phyloP scores from a whole-genome alignment of 179 eudicot genomes.

The Nepenthes alata region DNA sequence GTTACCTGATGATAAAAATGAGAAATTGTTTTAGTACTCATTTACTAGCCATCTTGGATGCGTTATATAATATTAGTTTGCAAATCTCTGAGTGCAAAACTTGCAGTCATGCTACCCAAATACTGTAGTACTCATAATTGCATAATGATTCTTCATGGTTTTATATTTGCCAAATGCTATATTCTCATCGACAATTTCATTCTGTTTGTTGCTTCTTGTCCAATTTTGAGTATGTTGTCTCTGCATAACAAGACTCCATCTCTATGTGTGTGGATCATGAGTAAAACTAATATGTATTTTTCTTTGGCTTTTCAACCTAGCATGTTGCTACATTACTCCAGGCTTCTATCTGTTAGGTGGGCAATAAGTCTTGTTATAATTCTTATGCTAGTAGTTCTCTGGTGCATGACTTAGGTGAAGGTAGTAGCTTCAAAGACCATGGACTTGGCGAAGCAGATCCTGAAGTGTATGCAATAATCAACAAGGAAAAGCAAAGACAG shows the following conservation, averaged over 20 bases:
- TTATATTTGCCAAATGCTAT: too few species aligned
- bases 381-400: constrained; percentile 4
- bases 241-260: background rate
- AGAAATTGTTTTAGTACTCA: too few species aligned
- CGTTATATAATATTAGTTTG: too few species aligned
- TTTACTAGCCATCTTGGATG: too few species aligned
- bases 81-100: background rate
- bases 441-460: constrained; percentile 61
- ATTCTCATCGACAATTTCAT: too few species aligned
- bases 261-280: background rate
- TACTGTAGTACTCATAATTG: background rate
- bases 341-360: background rate
- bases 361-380: background rate
- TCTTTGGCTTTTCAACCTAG: background rate
- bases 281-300: background rate
- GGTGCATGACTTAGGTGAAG: constrained; percentile 27
- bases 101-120: background rate
- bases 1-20: too few species aligned
- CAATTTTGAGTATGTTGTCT: too few species aligned
- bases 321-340: background rate
- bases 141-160: too few species aligned
- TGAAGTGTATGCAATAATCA: constrained; percentile 51
- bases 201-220: too few species aligned
- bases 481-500: constrained; percentile 73
- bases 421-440: constrained; percentile 49